A percentile compares a stretch with the other conserved stretches of the same genome.
These are phyloP conservation scores for Kokia cookei DNA, from an alignment of 441 rosid genomes.

Conservation along the genomic window DNA sequence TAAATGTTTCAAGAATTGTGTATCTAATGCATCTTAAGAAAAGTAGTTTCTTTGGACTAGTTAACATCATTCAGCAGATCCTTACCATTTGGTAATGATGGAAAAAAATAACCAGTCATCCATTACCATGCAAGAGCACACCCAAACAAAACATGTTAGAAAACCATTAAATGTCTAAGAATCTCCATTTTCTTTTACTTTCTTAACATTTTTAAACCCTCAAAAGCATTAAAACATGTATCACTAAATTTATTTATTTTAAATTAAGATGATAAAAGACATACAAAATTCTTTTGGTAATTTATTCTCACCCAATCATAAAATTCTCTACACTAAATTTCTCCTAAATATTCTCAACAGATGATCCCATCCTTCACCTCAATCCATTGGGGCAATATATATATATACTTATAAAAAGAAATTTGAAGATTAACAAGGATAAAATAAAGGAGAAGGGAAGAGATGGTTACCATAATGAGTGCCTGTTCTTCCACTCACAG, in stretches of 20 bases:
- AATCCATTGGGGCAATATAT: neutral
- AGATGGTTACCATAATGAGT: slow-evolving; percentile 44
- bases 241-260: neutral
- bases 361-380: neutral
- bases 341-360: neutral
- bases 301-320: neutral
- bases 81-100: neutral
- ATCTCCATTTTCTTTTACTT: neutral
- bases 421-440: neutral
- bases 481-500: slow-evolving; percentile 55
- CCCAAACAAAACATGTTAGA: neutral
- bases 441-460: neutral
- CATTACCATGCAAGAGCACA: neutral
- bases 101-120: neutral
- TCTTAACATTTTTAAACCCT: neutral
- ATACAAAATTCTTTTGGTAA: neutral
- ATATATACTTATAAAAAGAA: neutral
- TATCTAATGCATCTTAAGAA: neutral
- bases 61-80: neutral
- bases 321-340: neutral
- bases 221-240: neutral
- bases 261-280: neutral
- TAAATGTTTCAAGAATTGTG: neutral
- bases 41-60: neutral
- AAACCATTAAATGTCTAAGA: neutral